These are phyloP conservation scores for Termitomyces sp. DNA, from an alignment of 768 basidiomycete species.

Conservation along the genomic window DNA sequence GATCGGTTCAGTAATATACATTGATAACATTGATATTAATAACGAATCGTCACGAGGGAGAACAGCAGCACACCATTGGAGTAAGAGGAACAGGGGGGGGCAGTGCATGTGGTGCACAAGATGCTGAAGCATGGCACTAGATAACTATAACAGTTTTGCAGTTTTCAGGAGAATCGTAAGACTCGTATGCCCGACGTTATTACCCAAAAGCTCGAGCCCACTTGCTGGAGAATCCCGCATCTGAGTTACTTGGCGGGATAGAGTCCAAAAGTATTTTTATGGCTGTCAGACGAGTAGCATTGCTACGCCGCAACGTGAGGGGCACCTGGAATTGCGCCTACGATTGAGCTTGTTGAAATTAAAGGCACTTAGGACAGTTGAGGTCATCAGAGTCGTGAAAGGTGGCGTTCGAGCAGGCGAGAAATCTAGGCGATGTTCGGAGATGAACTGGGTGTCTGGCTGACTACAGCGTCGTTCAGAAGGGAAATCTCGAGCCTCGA, in stretches of 20 bases:
- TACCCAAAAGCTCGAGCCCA: background rate
- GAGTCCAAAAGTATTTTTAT: background rate
- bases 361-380: background rate
- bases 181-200: background rate
- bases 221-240: background rate
- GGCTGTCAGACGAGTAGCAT: background rate
- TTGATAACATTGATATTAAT: too few relatives aligned
- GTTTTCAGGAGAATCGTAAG: background rate
- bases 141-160: background rate
- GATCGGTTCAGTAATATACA: too few relatives aligned
- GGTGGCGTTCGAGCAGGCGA: background rate
- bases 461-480: constrained; percentile 1
- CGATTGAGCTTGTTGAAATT: background rate
- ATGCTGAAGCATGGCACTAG: background rate
- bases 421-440: background rate
- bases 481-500: constrained; percentile 6
- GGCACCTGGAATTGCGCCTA: background rate
- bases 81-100: too few relatives aligned
- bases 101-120: too few relatives aligned
- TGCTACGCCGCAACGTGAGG: background rate
- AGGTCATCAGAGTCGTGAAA: background rate
- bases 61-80: too few relatives aligned
- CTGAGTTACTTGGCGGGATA: too few relatives aligned
- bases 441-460: background rate
- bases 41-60: too few relatives aligned